Evolutionary conservation across 805 yeast species (phyloP).

Genomic region (Tetrapisispora pingtungensis): DNA sequence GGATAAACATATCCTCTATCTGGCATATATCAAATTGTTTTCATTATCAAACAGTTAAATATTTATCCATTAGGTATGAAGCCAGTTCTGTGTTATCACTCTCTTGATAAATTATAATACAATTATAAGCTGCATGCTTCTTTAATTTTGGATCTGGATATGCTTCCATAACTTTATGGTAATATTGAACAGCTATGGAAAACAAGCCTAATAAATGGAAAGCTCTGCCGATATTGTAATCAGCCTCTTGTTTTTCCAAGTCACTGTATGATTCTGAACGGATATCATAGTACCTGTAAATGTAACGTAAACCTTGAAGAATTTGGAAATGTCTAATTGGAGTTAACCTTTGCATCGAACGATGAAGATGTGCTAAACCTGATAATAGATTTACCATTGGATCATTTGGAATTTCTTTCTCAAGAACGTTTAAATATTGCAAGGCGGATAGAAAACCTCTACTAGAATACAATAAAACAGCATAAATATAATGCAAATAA

Average conservation of each 20-base stretch:
- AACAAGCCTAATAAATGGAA: conserved; percentile 77
- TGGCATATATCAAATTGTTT: no score
- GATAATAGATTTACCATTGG: conserved; percentile 68
- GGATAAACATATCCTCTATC: no score
- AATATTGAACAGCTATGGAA: conserved; percentile 62
- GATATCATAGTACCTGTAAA: conserved; percentile 57
- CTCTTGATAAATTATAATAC: conserved; percentile 61
- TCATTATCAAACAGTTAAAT: conserved; percentile 38
- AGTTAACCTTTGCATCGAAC: conserved; percentile 86
- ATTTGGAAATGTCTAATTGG: conserved; percentile 79
- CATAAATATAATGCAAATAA: conserved; percentile 67
- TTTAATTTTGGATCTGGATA: conserved; percentile 51
- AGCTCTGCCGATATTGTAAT: conserved; percentile 73
- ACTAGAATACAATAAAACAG: conserved; percentile 69
- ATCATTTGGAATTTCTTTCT: conserved; percentile 56
- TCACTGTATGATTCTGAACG: conserved; percentile 31
- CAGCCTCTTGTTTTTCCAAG: conserved; percentile 60
- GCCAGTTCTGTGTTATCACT: conserved; percentile 68
- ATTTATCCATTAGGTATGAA: conserved; percentile 49
- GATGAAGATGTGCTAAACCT: conserved; percentile 74
- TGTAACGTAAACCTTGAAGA: conserved; percentile 73
- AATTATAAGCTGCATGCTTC: conserved; percentile 78
- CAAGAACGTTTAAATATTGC: conserved; percentile 65
- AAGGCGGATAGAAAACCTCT: conserved; percentile 76
- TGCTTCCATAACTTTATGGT: conserved; percentile 53